Conservation (phyloP, 345 rosid species). For the Trapa bicornis region DNA sequence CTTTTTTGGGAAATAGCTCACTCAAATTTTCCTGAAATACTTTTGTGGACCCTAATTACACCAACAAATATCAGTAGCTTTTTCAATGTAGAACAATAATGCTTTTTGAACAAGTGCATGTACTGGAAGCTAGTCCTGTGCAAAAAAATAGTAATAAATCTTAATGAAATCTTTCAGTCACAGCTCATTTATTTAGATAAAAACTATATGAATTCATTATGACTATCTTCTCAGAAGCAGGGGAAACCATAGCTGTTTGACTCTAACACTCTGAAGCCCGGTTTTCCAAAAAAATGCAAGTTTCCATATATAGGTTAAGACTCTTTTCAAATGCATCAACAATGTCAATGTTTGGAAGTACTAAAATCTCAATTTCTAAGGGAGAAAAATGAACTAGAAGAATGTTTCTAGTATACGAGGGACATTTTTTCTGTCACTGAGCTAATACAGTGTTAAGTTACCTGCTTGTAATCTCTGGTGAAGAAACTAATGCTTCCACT, state of each 20-base stretch:
- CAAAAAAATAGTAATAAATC: background rate
- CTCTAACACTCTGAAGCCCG: background rate
- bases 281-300: background rate
- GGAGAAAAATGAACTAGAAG: background rate
- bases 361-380: background rate
- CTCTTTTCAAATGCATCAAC: background rate
- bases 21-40: background rate
- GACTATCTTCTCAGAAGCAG: background rate
- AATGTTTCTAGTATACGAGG: background rate
- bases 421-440: background rate
- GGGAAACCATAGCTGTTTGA: background rate
- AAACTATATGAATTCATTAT: background rate
- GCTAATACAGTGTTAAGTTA: background rate
- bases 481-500: background rate
- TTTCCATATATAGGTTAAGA: background rate
- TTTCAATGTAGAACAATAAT: background rate
- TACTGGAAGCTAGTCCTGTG: background rate
- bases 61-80: background rate
- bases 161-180: background rate
- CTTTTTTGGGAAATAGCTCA: background rate
- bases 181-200: background rate
- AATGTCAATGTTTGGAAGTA: background rate
- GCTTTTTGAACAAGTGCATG: background rate
- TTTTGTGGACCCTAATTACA: background rate
- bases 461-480: background rate